Conservation (phyloP, 2,329 filamentous ascomycete genomes). For the Aspergillus versicolor region DNA sequence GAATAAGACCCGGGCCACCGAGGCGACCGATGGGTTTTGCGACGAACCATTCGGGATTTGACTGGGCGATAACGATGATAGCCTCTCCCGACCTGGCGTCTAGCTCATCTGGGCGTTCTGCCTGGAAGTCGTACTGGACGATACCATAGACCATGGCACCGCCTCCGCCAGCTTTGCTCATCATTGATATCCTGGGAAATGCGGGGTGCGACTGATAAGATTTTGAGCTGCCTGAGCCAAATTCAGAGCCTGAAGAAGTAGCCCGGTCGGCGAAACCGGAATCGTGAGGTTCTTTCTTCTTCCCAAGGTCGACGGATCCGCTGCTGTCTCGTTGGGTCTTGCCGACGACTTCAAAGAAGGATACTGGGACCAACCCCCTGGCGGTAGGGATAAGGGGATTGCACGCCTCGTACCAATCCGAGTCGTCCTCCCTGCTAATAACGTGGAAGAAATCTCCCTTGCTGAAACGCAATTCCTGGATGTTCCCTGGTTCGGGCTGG, state of each 20-base stretch:
- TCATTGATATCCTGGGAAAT: constrained; percentile 44
- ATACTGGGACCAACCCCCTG: constrained; percentile 86
- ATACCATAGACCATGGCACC: constrained; percentile 89
- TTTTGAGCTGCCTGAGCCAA: constrained; percentile 16
- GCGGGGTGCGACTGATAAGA: constrained; percentile 23
- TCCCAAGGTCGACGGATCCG: constrained; percentile 58
- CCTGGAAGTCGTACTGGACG: constrained; percentile 95
- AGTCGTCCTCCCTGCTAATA: constrained; percentile 89
- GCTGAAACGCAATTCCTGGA: constrained; percentile 83
- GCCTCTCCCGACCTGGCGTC: constrained; percentile 94
- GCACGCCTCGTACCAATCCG: constrained; percentile 97
- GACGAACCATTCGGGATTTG: constrained; percentile 98
- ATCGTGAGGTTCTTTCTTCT: constrained; percentile 71
- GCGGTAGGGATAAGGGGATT: constrained; percentile 84
- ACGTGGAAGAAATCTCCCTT: constrained; percentile 98
- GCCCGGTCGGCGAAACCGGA: constrained; percentile 75
- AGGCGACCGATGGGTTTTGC: constrained; percentile 97
- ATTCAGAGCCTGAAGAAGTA: constrained; percentile 29
- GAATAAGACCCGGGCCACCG: constrained; percentile 93
- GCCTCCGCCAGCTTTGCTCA: constrained; percentile 57
- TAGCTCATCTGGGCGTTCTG: constrained; percentile 91
- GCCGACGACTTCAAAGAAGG: constrained; percentile 88
- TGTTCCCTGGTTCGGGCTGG: constrained; percentile 64
- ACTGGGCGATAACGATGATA: constrained; percentile 97
- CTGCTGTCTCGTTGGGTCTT: constrained; percentile 89